Evolutionary conservation across 345 rosid species (phyloP), one percentile per base, ranked within the genome.

Genomic region (Pistacia integerrima): DNA sequence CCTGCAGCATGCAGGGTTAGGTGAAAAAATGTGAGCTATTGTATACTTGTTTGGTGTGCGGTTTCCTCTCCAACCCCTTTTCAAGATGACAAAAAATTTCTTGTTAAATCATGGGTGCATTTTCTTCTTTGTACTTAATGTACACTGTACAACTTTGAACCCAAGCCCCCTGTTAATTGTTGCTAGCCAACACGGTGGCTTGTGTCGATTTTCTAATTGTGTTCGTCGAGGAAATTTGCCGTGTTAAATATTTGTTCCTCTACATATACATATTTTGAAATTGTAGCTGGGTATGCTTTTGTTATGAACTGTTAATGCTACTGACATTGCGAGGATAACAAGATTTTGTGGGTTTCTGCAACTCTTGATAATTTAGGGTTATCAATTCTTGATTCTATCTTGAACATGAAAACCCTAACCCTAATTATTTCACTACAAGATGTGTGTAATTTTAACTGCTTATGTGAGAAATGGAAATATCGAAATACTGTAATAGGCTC

Each of bases 1-100:
- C 93, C 91, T 70, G 85, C 93, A 25, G 86, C 94, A 33, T 92
- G 97, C 83, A 85, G 96, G 78, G 97, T 95, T 71, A 82, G 99
- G 84, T 93, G 90, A 95, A 54, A 74, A 67, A 64, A 77, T 77
- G 76, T 74, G 59, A 67, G 74, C 74, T 78, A 75, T 80, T 87
- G 84, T 84, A 79, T 80, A 84, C 73, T 69, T 67, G 59, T 82
- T 81, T 76, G 74, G 86, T 79, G 88, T 85, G 87, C 78, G 77
- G 72, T 74, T 83, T 72, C 70, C 69, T 57, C 75, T 69, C 76
- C 70, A 74, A 74, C 67, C 72, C 64, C 76, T 54, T 54, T 65
- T 66, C 25, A 60, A 64, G 84, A 49, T 78, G 86, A 79, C 78
- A 70, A 78, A 57, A 52, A 0, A 74, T 83, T 84, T 77, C 84